Evolutionary conservation across 2,329 filamentous ascomycete genomes (phyloP).

Genomic region (Aspergillus nomiae): DNA sequence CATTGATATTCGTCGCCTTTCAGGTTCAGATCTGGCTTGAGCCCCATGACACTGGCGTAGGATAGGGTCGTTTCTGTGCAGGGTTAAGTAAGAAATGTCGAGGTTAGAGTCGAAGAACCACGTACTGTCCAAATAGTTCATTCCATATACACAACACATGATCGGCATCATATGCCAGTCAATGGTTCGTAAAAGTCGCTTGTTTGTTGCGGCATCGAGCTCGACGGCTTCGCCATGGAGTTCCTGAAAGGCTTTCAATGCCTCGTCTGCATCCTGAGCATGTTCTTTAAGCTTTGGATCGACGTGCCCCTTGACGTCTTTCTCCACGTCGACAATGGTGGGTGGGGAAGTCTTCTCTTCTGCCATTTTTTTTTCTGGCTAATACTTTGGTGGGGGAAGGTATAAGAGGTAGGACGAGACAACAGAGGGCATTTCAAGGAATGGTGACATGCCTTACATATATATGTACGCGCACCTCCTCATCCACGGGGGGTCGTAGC

Average conservation of each 20-base stretch:
- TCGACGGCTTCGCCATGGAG: slow-evolving; percentile 54
- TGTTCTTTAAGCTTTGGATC: slow-evolving; percentile 51
- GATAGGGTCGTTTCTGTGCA: slow-evolving; percentile 50
- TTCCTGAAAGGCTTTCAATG: slow-evolving; percentile 57
- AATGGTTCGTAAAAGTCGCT: slow-evolving; percentile 60
- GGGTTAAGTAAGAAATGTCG: not conserved
- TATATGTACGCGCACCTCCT: slow-evolving; percentile 1
- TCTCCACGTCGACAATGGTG: slow-evolving; percentile 24
- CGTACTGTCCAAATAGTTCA: slow-evolving; percentile 59
- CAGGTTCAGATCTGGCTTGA: slow-evolving; percentile 50
- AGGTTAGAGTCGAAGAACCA: not conserved
- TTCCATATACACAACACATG: slow-evolving; percentile 60
- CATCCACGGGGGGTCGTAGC: not conserved
- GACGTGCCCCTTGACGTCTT: slow-evolving; percentile 16
- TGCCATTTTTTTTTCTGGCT: slow-evolving; percentile 9
- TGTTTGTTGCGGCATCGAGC: slow-evolving; percentile 60
- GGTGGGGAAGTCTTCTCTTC: slow-evolving; percentile 44
- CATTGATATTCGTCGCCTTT: slow-evolving; percentile 52
- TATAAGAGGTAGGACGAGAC: not conserved
- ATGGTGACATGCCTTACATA: not conserved
- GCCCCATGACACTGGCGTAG: slow-evolving; percentile 58
- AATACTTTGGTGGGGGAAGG: not conserved
- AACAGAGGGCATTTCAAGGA: not conserved
- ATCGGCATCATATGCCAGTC: slow-evolving; percentile 65
- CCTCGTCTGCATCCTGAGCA: slow-evolving; percentile 61